Evolutionary conservation across 768 basidiomycete genomes (phyloP).

Genomic region (Rickenella mellea): DNA sequence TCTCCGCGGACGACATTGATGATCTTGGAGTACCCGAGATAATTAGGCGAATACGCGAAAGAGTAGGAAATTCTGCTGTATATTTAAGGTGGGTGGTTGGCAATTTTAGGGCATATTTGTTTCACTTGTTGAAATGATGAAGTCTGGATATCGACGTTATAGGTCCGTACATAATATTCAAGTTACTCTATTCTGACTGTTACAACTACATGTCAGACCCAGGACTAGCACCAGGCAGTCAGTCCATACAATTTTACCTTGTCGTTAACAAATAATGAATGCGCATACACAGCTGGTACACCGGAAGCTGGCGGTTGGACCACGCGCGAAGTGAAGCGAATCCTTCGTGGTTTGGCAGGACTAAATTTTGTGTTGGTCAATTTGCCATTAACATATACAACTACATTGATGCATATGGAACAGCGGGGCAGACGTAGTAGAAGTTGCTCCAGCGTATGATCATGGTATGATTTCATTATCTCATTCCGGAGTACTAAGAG

Average conservation of each 20-base stretch:
- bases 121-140: not conserved
- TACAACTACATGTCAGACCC: slow-evolving; percentile 41
- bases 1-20: slow-evolving; percentile 78
- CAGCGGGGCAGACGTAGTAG: slow-evolving; percentile 66
- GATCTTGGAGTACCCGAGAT: slow-evolving; percentile 67
- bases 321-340: slow-evolving; percentile 70
- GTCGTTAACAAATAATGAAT: not conserved
- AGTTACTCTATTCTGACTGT: not conserved
- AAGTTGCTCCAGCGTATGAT: slow-evolving; percentile 69
- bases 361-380: slow-evolving; percentile 66
- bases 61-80: slow-evolving; percentile 67
- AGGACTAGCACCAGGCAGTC: slow-evolving; percentile 69
- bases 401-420: not conserved
- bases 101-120: not conserved
- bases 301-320: slow-evolving; percentile 85
- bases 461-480: slow-evolving; percentile 29
- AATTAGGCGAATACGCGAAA: slow-evolving; percentile 54
- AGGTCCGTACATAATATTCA: slow-evolving; percentile 30
- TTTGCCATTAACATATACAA: not conserved
- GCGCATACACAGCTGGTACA: slow-evolving; percentile 52
- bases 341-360: slow-evolving; percentile 69
- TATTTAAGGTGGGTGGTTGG: slow-evolving; percentile 49
- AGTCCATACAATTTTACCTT: slow-evolving; percentile 16
- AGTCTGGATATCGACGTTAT: slow-evolving; percentile 80
- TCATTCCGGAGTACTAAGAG: not conserved